Evolutionary conservation across 495 filamentous ascomycete species (phyloP).

Genomic region (Podospora pseudopauciseta): DNA sequence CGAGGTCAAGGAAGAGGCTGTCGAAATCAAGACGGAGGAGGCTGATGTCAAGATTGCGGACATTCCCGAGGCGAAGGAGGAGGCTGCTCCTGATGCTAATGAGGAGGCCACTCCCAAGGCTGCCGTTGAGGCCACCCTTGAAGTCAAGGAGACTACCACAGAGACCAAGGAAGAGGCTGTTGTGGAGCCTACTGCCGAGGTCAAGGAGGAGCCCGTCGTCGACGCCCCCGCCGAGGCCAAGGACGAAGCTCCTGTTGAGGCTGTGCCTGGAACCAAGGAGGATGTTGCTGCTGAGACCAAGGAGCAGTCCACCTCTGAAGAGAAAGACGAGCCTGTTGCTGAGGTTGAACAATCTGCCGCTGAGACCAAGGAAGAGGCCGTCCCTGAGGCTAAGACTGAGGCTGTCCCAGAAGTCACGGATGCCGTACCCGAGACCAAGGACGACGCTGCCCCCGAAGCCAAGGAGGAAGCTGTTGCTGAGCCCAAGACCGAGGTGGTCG

Average conservation of each 20-base stretch:
- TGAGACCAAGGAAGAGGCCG: constrained; percentile 1
- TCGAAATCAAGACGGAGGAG: not conserved
- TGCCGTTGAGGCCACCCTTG: not conserved
- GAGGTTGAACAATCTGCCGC: not conserved
- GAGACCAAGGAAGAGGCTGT: constrained; percentile 3
- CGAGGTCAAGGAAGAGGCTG: not conserved
- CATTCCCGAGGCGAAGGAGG: not conserved
- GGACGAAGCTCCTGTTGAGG: constrained; percentile 4
- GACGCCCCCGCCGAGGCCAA: not conserved
- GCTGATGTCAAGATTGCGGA: not conserved
- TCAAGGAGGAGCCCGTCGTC: not conserved
- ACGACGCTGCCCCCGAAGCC: not conserved
- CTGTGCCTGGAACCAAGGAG: constrained; percentile 6
- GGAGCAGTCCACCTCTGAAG: not conserved
- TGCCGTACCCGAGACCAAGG: constrained; percentile 1
- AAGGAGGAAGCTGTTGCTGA: not conserved
- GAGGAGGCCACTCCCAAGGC: not conserved
- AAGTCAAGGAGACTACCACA: not conserved
- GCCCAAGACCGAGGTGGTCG: not conserved
- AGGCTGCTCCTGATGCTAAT: constrained; percentile 1
- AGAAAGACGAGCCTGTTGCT: not conserved
- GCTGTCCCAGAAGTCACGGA: constrained; percentile 5
- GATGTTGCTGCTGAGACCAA: constrained; percentile 1
- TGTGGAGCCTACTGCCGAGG: not conserved
- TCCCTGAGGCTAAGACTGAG: constrained; percentile 4